Evolutionary conservation across 768 basidiomycete species (phyloP), one percentile per base, ranked within the genome.

Genomic region (Hygrocybe coccinea): DNA sequence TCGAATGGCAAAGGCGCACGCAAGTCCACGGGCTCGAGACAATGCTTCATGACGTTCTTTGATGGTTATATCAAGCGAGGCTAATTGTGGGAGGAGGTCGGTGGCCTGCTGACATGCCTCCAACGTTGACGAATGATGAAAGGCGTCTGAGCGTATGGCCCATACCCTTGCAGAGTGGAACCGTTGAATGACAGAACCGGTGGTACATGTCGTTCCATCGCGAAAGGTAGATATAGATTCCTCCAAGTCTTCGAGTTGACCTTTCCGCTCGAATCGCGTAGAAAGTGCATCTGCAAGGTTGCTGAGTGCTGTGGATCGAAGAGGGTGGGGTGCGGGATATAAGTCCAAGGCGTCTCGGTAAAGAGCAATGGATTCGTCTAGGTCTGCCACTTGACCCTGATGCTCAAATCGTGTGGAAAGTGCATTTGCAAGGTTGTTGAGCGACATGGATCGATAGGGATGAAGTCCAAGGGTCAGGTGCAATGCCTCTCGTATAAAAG

Each of bases 81-180:
- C 37, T 24, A 63, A 50, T 21, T 52, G 34, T 11, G 15, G 12
- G n/a, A 56, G 58, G n/a, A 57, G 55, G 22, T 55, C 50, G 1
- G 56, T 15, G 12, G 61, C 33, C 15, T 56, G 46, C 22, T 53
- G 48, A 29, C 58, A 60, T 22, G 59, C 45, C 50, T 60, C 59
- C 15, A 59, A 56, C 2, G 8, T 52, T 29, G 14, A 60, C 10
- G 37, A 38, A 38, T 38, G 37, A 9, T 38, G n/a, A 38, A 38
- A 9, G 37, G n/a, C 37, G n/a, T n/a, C n/a, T n/a, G n/a, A n/a
- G n/a, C n/a, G n/a, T n/a, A n/a, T n/a, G n/a, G n/a, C n/a, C n/a
- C n/a, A n/a, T n/a, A n/a, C n/a, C n/a, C n/a, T n/a, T n/a, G n/a
- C n/a, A n/a, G n/a, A n/a, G n/a, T n/a, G 50, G 17, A 64, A 34